Evolutionary conservation across 306 rosid genomes (phyloP), one percentile per base, ranked within the genome.

Genomic region (Rosa persica): DNA sequence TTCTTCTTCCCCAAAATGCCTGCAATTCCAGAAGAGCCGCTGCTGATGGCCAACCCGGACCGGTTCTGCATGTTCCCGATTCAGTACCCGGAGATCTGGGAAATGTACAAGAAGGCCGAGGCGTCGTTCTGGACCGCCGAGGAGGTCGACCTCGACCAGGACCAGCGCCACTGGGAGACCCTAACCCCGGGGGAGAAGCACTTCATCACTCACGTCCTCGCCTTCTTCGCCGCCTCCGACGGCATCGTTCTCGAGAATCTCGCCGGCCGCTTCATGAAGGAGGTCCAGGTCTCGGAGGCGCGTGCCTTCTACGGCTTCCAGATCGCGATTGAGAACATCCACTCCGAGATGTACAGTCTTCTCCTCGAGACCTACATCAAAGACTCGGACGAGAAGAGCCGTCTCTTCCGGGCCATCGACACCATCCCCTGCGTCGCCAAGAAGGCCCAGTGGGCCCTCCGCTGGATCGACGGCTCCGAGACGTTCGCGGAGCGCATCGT

Each of bases 41-140:
- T 92, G 58, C 85, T 94, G 1, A 88, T 93, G 0, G 76, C 93
- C 3, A 94, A 89, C 82, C 93, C 97, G 0, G 98, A 90, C 5
- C 85, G 98, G 0, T 94, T 94, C 87, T 92, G 97, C 23, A 94
- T 94, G 98, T 94, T 94, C 68, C 98, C 98, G 0, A 94, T 94
- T 25, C 89, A 94, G 4, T 94, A 86, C 85, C 98, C 97, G 0
- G 84, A 90, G 46, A 88, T 94, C 8, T 94, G 98, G 98, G 96
- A 94, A 5, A 94, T 94, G 98, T 94, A 94, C 84, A 94, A 94
- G 86, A 94, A 92, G 77, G 96, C 96, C 10, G 93, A 90, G 73
- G 98, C 98, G 1, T 93, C 98, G 0, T 94, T 90, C 79, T 89
- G 98, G 97, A 90, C 98, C 8, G 94, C 96, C 2, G 96, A 94